Evolutionary conservation across 306 rosid genomes (phyloP).

Genomic region (Acacia melanoxylon): DNA sequence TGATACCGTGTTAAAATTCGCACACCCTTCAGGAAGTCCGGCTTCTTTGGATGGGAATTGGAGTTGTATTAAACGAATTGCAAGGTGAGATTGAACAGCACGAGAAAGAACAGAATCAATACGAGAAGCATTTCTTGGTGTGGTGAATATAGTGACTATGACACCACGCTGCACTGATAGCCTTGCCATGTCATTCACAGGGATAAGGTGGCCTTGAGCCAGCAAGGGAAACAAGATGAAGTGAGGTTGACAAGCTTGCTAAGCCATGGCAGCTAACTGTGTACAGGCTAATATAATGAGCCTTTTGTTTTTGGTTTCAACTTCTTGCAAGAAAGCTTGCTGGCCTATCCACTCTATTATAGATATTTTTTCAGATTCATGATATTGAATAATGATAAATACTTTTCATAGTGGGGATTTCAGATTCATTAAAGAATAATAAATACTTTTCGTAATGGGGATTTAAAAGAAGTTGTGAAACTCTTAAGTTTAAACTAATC

Average conservation of each 20-base stretch:
- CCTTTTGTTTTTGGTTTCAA: too few species aligned
- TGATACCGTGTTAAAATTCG: conserved; percentile 46
- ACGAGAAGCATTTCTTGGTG: conserved; percentile 44
- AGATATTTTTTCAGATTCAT: neutral
- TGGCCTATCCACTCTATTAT: too few species aligned
- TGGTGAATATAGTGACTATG: conserved; percentile 44
- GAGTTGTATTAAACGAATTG: conserved; percentile 14
- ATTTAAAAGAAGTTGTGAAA: neutral
- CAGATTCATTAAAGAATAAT: neutral
- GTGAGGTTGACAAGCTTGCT: conserved; percentile 22
- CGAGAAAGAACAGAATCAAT: conserved; percentile 35
- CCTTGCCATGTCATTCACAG: conserved; percentile 46
- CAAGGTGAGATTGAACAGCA: conserved; percentile 35
- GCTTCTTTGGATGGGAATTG: conserved; percentile 35
- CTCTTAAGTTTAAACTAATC: too few species aligned
- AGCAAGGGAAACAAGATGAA: conserved; percentile 36
- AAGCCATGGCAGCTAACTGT: neutral
- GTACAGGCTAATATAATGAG: too few species aligned
- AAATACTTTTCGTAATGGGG: neutral
- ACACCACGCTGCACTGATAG: conserved; percentile 39
- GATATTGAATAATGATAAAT: neutral
- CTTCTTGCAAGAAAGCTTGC: too few species aligned
- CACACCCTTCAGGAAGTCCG: conserved; percentile 59
- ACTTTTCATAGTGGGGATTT: neutral
- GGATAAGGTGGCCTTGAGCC: conserved; percentile 48